Evolutionary conservation across 495 filamentous ascomycete species (phyloP).

Genomic region (Polyplosphaeria fusca): DNA sequence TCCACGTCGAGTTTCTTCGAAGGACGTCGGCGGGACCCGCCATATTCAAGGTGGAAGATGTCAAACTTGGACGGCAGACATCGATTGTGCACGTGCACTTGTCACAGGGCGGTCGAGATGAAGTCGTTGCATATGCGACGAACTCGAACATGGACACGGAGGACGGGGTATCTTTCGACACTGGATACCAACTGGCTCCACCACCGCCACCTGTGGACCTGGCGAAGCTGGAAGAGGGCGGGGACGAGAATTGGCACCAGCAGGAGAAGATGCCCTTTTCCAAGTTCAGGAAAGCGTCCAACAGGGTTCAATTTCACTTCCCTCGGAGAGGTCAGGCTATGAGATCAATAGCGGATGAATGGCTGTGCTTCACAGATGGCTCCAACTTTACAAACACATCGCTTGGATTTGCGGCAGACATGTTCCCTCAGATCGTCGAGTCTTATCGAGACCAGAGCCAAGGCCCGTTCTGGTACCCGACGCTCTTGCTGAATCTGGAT

Average conservation of each 20-base stretch:
- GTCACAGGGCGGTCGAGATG: conserved; percentile 53
- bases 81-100: conserved; percentile 70
- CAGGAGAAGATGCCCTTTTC: conserved; percentile 42
- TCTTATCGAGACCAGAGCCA: conserved; percentile 33
- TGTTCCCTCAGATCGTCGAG: conserved; percentile 60
- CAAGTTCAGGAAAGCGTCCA: conserved; percentile 52
- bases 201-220: conserved; percentile 48
- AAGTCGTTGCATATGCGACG: conserved; percentile 68
- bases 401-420: conserved; percentile 61
- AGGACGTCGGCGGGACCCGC: conserved; percentile 64
- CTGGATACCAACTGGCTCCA: conserved; percentile 51
- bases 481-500: conserved; percentile 56
- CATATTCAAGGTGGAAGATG: conserved; percentile 61
- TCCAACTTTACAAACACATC: conserved; percentile 41
- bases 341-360: conserved; percentile 58
- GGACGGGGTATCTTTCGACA: conserved; percentile 54
- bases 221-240: conserved; percentile 38
- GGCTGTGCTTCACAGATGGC: conserved; percentile 54
- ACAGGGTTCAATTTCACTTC: conserved; percentile 54
- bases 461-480: conserved; percentile 71
- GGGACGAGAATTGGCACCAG: conserved; percentile 48
- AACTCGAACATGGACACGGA: conserved; percentile 60
- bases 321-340: conserved; percentile 48
- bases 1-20: conserved; percentile 73
- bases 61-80: conserved; percentile 68